A percentile compares a stretch with the other conserved stretches of the same genome.
These are phyloP conservation scores for Hysterium pulicare DNA, from an alignment of 2,329 filamentous ascomycete species.

Conservation along the genomic window DNA sequence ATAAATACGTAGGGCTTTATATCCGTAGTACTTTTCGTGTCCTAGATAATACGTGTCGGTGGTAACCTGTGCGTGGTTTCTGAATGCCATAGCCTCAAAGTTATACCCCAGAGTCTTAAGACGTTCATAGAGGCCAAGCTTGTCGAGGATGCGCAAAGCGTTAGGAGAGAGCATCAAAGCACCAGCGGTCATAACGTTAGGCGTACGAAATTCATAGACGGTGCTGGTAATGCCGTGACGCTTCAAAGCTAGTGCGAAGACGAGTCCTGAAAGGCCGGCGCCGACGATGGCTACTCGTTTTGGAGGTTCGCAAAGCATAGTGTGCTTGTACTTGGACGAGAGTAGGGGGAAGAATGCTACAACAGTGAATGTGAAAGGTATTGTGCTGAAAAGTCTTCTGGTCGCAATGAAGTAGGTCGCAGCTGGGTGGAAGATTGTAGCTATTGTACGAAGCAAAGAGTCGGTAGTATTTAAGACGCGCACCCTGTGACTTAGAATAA, in stretches of 20 bases:
- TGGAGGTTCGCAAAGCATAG: constrained; percentile 10
- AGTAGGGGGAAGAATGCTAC: background rate
- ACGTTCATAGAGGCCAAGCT: constrained; percentile 44
- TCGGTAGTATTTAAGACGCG: too few species aligned
- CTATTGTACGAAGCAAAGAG: too few species aligned
- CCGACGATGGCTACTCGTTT: constrained; percentile 45
- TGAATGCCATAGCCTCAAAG: constrained; percentile 50
- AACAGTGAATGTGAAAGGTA: background rate
- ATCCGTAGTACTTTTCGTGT: constrained; percentile 47
- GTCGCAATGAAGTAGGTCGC: too few species aligned
- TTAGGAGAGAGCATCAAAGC: constrained; percentile 42
- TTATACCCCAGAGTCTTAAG: constrained; percentile 45
- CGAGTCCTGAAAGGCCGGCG: constrained; percentile 51
- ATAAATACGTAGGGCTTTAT: constrained; percentile 53
- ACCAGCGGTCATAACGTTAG: background rate
- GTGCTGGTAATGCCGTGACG: constrained; percentile 48
- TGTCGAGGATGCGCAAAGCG: constrained; percentile 51
- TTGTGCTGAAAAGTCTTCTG: too few species aligned
- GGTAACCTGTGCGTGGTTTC: constrained; percentile 35
- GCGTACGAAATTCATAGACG: constrained; percentile 20
- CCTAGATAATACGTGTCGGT: constrained; percentile 49
- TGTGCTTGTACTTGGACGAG: background rate
- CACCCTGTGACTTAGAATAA: too few species aligned
- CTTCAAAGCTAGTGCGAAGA: constrained; percentile 54
- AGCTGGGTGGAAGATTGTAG: too few species aligned